These are phyloP conservation scores for Beta vulgaris DNA, from an alignment of 148 eudicot genomes.

Conservation along the genomic window DNA sequence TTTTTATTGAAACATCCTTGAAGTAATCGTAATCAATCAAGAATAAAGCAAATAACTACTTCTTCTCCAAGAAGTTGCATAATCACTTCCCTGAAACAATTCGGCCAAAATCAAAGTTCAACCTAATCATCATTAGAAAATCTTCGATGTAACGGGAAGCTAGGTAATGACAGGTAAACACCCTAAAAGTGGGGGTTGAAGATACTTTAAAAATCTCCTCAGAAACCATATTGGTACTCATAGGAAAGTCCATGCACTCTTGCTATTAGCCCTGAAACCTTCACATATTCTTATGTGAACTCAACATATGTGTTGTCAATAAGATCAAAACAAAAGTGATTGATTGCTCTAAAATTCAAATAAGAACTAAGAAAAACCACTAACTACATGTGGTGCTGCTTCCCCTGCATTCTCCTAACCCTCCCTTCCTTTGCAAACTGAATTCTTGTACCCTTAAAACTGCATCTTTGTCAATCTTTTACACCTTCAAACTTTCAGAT, in stretches of 20 bases:
- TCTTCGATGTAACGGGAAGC: no score
- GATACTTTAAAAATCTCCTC: no score
- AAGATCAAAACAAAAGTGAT: not conserved
- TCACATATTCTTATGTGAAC: not conserved
- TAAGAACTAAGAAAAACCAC: no score
- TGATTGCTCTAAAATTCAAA: not conserved
- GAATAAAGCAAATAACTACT: not conserved
- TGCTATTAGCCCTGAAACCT: not conserved
- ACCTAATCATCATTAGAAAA: no score
- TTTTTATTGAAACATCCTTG: not conserved
- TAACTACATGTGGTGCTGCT: no score
- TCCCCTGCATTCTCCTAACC: not conserved
- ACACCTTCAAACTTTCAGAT: no score
- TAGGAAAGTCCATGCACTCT: not conserved
- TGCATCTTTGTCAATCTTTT: no score
- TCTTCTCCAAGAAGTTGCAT: not conserved
- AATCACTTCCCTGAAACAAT: not conserved
- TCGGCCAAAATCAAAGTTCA: no score
- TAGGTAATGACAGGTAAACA: no score
- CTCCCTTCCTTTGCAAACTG: not conserved
- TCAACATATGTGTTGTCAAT: not conserved
- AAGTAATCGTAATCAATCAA: not conserved
- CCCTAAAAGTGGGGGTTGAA: no score
- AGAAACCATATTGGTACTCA: no score
- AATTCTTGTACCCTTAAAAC: no score